A percentile compares a stretch with the other conserved stretches of the same genome.
Conservation (phyloP, 495 filamentous ascomycete species). For the Chaetomium cochliodes region DNA sequence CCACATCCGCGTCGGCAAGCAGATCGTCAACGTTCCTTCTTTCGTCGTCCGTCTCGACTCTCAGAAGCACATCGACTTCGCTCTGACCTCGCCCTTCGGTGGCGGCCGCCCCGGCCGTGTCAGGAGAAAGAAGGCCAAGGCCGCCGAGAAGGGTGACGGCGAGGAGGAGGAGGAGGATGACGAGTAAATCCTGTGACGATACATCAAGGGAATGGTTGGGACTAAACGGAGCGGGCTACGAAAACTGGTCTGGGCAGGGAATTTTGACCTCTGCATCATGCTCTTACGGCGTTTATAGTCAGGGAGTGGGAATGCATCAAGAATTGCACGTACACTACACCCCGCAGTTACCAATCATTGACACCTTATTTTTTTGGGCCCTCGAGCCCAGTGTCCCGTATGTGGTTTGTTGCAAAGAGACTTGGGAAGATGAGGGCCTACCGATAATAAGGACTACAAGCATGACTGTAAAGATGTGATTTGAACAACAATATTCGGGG, state of each 20-base stretch:
- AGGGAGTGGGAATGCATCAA: conserved; percentile 35
- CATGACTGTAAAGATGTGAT: background rate
- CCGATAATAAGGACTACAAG: background rate
- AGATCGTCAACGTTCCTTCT: conserved; percentile 99
- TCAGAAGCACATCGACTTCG: conserved; percentile 99
- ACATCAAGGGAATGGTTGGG: conserved; percentile 32
- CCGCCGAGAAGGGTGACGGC: conserved; percentile 85
- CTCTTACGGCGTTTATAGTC: conserved; percentile 38
- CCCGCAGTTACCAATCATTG: conserved; percentile 24
- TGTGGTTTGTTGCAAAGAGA: background rate
- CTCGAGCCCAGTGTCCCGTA: background rate
- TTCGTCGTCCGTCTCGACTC: conserved; percentile 99
- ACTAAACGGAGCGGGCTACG: conserved; percentile 40
- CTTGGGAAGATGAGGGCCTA: background rate
- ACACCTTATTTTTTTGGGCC: conserved; percentile 1
- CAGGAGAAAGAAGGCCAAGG: conserved; percentile 98
- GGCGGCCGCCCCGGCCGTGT: conserved; percentile 95
- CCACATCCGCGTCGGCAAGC: conserved; percentile 99
- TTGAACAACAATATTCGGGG: conserved; percentile 22
- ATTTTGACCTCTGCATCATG: conserved; percentile 35
- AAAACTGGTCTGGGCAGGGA: conserved; percentile 40
- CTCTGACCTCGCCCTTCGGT: conserved; percentile 94
- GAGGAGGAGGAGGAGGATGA: conserved; percentile 87
- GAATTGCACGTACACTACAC: conserved; percentile 26
- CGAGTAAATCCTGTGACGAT: conserved; percentile 55